phyloP scores from a whole-genome alignment of 2,329 filamentous ascomycete genomes.

The Botrytis cinerea region DNA sequence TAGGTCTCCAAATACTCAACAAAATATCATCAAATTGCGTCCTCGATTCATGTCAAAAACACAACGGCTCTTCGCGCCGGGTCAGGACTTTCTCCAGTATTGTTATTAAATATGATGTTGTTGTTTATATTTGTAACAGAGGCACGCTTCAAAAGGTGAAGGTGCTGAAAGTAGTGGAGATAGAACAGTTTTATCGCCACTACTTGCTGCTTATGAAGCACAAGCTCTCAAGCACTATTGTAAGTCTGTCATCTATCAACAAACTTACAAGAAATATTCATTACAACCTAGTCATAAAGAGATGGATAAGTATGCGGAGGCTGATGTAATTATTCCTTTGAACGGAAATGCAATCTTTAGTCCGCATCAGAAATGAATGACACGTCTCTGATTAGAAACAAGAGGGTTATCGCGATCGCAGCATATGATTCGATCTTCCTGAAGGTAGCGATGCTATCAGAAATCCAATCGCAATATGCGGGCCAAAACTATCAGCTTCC shows the following conservation, averaged over 20 bases:
- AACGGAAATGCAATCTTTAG: slow-evolving; percentile 46
- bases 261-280: slow-evolving; percentile 37
- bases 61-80: slow-evolving; percentile 45
- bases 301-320: slow-evolving; percentile 28
- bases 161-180: slow-evolving; percentile 45
- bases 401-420: slow-evolving; percentile 44
- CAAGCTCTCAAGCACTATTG: slow-evolving; percentile 40
- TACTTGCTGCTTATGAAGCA: slow-evolving; percentile 40
- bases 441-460: slow-evolving; percentile 40
- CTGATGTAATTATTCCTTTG: slow-evolving; percentile 45
- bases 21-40: slow-evolving; percentile 36
- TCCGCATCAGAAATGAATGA: slow-evolving; percentile 43
- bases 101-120: slow-evolving; percentile 31
- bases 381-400: slow-evolving; percentile 33
- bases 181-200: slow-evolving; percentile 41
- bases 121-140: slow-evolving; percentile 46
- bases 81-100: slow-evolving; percentile 41
- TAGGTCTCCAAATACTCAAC: slow-evolving; percentile 32
- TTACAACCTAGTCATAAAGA: neutral
- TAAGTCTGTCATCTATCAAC: slow-evolving; percentile 40
- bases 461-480: slow-evolving; percentile 49
- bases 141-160: slow-evolving; percentile 41
- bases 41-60: slow-evolving; percentile 45
- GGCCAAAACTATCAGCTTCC: slow-evolving; percentile 48
- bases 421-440: slow-evolving; percentile 48